Evolutionary conservation across 1,284 basidiomycete species (phyloP).

Genomic region (Malassezia sympodialis): DNA sequence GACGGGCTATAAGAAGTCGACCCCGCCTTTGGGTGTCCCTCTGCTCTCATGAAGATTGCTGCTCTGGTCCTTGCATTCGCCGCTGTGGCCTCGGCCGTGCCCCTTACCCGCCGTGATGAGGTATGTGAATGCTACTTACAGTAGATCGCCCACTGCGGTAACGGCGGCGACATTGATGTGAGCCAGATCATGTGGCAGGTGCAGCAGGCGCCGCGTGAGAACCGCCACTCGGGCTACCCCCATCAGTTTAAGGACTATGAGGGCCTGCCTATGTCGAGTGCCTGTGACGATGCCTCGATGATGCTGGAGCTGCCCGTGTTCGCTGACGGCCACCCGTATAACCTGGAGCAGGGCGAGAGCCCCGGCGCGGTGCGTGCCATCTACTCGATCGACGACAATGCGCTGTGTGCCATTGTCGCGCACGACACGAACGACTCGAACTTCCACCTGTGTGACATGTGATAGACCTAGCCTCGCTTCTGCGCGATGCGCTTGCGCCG

Average conservation of each 20-base stretch:
- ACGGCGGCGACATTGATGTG: constrained; percentile 10
- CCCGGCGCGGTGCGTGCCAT: constrained; percentile 11
- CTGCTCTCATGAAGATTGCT: neutral
- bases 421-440: constrained; percentile 9
- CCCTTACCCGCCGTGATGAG: neutral
- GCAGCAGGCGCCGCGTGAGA: constrained; percentile 2
- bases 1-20: neutral
- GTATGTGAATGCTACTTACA: neutral
- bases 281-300: constrained; percentile 3
- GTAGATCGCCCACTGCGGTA: constrained; percentile 5
- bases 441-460: constrained; percentile 5
- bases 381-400: constrained; percentile 5
- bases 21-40: neutral
- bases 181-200: neutral
- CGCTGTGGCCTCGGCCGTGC: neutral
- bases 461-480: neutral
- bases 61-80: neutral
- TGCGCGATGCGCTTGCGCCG: constrained; percentile 62
- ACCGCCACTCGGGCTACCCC: constrained; percentile 3
- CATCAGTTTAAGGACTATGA: constrained; percentile 13
- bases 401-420: constrained; percentile 11
- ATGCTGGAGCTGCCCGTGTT: constrained; percentile 15
- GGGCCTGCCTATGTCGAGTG: neutral
- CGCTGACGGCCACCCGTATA: constrained; percentile 10
- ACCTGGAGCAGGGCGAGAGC: constrained; percentile 10